A percentile compares a stretch with the other conserved stretches of the same genome.
These are phyloP conservation scores for Solanum hybrid DNA, from an alignment of 305 asterid genomes.

Conservation along the genomic window DNA sequence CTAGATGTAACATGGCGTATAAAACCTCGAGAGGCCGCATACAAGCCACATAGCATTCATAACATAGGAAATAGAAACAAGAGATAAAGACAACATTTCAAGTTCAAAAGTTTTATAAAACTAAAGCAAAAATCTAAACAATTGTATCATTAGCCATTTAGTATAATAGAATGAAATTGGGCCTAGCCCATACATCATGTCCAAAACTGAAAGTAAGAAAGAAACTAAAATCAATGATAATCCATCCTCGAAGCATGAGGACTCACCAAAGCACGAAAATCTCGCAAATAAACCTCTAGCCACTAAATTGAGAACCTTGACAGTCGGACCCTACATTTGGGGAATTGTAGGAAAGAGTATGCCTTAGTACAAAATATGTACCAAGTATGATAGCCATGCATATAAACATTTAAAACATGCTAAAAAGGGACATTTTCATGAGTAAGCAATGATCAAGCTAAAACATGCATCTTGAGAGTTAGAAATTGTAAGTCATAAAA, in stretches of 20 bases:
- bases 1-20: neutral
- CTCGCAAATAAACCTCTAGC: neutral
- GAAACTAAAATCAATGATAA: too few species aligned
- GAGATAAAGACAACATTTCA: neutral
- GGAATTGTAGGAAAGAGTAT: neutral
- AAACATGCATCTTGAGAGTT: too few species aligned
- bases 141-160: neutral
- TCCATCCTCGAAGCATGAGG: neutral
- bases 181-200: neutral
- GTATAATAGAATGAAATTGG: neutral
- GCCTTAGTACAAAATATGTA: too few species aligned
- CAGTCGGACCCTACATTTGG: neutral
- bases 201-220: neutral
- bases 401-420: too few species aligned
- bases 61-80: neutral
- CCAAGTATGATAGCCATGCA: too few species aligned
- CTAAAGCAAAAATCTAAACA: neutral
- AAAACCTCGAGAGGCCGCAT: neutral
- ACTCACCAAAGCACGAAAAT: neutral
- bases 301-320: neutral
- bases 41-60: neutral
- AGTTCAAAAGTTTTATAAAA: neutral
- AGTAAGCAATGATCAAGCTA: too few species aligned
- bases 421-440: too few species aligned
- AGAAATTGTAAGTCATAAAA: too few species aligned